A percentile compares a stretch with the other conserved stretches of the same genome.
Conservation (phyloP, 805 yeast genomes). For the Metschnikowia drakensbergensis region DNA sequence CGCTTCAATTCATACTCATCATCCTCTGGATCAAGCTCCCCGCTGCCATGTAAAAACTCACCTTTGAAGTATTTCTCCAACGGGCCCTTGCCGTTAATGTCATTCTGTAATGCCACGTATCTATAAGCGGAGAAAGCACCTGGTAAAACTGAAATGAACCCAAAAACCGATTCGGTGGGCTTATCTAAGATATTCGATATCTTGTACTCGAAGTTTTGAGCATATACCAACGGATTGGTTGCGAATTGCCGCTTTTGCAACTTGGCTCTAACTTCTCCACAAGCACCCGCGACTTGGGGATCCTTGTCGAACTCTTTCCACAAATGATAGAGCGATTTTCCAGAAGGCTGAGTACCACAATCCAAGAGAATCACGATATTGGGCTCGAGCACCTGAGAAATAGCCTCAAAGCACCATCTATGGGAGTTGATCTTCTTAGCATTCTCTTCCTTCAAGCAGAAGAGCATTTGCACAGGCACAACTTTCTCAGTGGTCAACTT, state of each 20-base stretch:
- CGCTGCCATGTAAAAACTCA: slow-evolving; percentile 68
- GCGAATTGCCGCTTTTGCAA: slow-evolving; percentile 47
- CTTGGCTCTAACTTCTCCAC: slow-evolving; percentile 76
- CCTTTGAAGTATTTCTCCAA: slow-evolving; percentile 89
- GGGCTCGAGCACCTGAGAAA: slow-evolving; percentile 79
- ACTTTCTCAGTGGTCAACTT: slow-evolving; percentile 50
- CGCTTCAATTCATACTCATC: slow-evolving; percentile 39
- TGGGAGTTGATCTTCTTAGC: slow-evolving; percentile 91
- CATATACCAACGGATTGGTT: slow-evolving; percentile 86
- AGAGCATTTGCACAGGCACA: slow-evolving; percentile 81
- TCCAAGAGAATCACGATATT: slow-evolving; percentile 80
- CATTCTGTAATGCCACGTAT: slow-evolving; percentile 68
- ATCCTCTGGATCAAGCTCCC: slow-evolving; percentile 36
- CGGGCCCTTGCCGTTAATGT: slow-evolving; percentile 75
- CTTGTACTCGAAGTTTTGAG: slow-evolving; percentile 95
- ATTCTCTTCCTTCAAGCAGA: slow-evolving; percentile 87
- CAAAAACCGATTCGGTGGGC: slow-evolving; percentile 93
- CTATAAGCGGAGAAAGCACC: slow-evolving; percentile 97
- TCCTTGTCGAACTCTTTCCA: slow-evolving; percentile 83
- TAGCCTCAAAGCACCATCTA: slow-evolving; percentile 94
- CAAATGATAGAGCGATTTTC: slow-evolving; percentile 77
- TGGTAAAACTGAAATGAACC: slow-evolving; percentile 90
- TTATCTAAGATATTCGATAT: slow-evolving; percentile 93
- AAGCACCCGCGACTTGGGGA: slow-evolving; percentile 90
- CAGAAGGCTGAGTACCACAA: slow-evolving; percentile 91